phyloP scores from a whole-genome alignment of 805 yeast species.

The Schizosaccharomyces octosporus region DNA sequence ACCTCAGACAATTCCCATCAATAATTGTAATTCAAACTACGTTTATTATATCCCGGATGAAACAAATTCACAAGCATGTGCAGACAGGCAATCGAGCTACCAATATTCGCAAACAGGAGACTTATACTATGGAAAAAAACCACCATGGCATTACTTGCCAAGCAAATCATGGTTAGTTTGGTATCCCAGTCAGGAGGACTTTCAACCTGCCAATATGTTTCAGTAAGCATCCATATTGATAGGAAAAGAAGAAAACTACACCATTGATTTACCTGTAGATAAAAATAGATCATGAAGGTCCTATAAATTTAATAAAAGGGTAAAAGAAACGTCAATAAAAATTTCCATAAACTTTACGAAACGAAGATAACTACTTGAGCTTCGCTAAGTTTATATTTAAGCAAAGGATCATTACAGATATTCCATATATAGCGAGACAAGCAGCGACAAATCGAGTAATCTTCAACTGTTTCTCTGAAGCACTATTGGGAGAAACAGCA shows the following conservation, averaged over 20 bases:
- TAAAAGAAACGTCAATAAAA: neutral
- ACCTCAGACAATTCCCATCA: neutral
- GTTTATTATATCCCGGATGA: neutral
- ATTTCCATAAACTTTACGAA: neutral
- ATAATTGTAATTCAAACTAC: neutral
- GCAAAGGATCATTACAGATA: constrained; percentile 45
- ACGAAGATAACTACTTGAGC: neutral
- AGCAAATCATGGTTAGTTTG: neutral
- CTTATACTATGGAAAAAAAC: neutral
- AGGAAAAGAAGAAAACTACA: too few relatives aligned
- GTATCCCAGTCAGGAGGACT: neutral
- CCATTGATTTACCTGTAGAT: too few relatives aligned
- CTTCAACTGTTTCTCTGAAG: neutral
- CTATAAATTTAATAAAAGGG: too few relatives aligned
- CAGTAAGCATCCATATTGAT: too few relatives aligned
- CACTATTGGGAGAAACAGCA: neutral
- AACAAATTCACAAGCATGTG: neutral
- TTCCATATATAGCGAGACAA: constrained; percentile 40
- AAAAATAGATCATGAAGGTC: too few relatives aligned
- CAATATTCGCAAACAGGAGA: too few relatives aligned
- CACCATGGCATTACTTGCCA: neutral
- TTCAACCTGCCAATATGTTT: neutral
- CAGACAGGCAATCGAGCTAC: neutral
- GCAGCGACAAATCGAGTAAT: constrained; percentile 25
- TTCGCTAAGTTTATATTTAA: constrained; percentile 15